A percentile compares a stretch with the other conserved stretches of the same genome.
phyloP scores from a whole-genome alignment of 352 stramenopile species.

The Phytopythium ostracodes region DNA sequence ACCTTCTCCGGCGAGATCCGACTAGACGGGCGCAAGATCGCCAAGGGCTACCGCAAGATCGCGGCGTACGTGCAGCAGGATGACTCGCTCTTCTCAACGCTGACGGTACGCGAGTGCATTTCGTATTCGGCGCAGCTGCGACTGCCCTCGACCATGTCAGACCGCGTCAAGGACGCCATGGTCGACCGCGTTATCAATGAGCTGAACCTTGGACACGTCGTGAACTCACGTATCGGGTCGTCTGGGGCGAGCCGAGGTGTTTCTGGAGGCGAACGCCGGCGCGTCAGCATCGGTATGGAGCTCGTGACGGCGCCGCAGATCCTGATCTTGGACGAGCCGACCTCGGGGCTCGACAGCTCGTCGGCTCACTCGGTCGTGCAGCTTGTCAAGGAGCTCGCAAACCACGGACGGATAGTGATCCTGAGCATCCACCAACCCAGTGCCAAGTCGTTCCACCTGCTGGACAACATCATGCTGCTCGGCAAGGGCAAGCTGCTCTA shows the following conservation, averaged over 20 bases:
- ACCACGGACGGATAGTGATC: conserved; percentile 75
- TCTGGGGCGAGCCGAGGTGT: conserved; percentile 72
- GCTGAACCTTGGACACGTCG: conserved; percentile 68
- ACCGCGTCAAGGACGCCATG: conserved; percentile 58
- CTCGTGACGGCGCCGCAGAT: conserved; percentile 89
- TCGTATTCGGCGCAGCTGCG: conserved; percentile 78
- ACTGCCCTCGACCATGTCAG: conserved; percentile 40
- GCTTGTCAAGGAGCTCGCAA: conserved; percentile 83
- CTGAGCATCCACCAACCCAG: conserved; percentile 90
- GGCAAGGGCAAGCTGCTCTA: conserved; percentile 75
- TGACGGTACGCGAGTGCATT: conserved; percentile 85
- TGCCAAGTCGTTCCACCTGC: conserved; percentile 84
- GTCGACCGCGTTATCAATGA: conserved; percentile 67
- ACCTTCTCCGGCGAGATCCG: conserved; percentile 50
- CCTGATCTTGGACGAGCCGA: conserved; percentile 91
- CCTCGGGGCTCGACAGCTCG: conserved; percentile 89
- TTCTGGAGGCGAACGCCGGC: conserved; percentile 90
- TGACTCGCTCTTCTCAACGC: conserved; percentile 71
- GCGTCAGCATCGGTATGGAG: conserved; percentile 92
- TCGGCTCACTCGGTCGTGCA: conserved; percentile 89
- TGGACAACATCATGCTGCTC: conserved; percentile 91
- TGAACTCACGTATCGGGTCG: conserved; percentile 52
- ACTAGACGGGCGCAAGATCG: conserved; percentile 53
- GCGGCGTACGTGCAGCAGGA: conserved; percentile 89
- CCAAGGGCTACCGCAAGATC: conserved; percentile 63